Evolutionary conservation across 2,329 filamentous ascomycete genomes (phyloP), one percentile per base, ranked within the genome.

Genomic region (Verticillium isaacii): DNA sequence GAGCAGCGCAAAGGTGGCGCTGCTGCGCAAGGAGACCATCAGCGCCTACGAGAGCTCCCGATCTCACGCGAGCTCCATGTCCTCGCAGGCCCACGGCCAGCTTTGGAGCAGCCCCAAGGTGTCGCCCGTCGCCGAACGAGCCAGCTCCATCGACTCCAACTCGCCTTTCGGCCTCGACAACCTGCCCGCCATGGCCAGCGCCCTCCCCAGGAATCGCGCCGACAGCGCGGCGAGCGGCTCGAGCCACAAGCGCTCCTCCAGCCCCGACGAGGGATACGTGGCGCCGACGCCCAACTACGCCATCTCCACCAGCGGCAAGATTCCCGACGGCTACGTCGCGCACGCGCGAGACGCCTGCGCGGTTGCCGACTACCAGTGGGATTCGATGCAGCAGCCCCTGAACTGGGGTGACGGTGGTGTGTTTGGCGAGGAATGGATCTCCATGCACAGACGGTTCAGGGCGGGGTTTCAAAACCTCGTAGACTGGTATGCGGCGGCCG

Each of bases 281-380:
- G 84, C 92, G 0, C 95, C 93, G 0, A 83, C 86, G 6, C 93
- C 94, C 1, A 86, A 88, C 17, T 97, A 96, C 74, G 92, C 94
- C 1, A 84, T 97, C 11, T 94, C 91, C 0, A 82, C 85, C 8
- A 89, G 89, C 8, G 89, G 92, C 55, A 87, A 89, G 8, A 97
- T 98, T 62, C 95, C 95, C 0, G 80, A 87, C 2, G 95, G 94
- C 2, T 96, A 96, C 72, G 91, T 97, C 19, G 86, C 92, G 0
- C 95, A 99, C 75, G 94, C 94, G 9, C 86, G 93, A 64, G 92
- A 98, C 71, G 87, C 89, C 14, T 98, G 93, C 70, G 82, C 91
- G 5, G 84, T 90, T 58, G 83, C 97, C n/a, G 95, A 99, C 74
- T 96, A 92, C 70, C 90, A 94, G 68, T 99, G 95, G 94, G 93